These are phyloP conservation scores for Pittosporum tobira DNA, from an alignment of 129 eudicot genomes.

Conservation along the genomic window DNA sequence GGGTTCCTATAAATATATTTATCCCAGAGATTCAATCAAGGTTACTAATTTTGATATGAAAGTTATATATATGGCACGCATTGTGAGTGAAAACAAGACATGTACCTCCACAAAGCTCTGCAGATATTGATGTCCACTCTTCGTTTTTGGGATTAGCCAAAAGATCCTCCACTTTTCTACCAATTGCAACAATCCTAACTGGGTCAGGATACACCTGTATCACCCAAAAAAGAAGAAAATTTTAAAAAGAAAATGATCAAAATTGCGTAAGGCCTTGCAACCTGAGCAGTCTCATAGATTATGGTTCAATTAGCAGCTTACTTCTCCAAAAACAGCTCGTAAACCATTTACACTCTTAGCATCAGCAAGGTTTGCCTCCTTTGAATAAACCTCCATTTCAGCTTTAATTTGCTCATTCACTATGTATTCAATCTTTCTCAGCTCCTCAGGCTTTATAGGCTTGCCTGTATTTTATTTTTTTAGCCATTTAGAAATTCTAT, in stretches of 20 bases:
- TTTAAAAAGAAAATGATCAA: background rate
- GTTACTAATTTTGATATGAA: background rate
- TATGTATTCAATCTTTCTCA: slow-evolving; percentile 65
- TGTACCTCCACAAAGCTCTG: slow-evolving; percentile 91
- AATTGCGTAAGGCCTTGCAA: too few species aligned
- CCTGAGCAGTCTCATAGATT: too few species aligned
- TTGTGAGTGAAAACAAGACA: background rate
- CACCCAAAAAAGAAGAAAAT: background rate
- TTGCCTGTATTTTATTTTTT: slow-evolving; percentile 54
- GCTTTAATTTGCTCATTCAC: slow-evolving; percentile 89
- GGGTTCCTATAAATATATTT: slow-evolving; percentile 74
- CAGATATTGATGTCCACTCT: slow-evolving; percentile 72
- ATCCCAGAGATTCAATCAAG: background rate
- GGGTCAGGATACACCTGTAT: slow-evolving; percentile 92
- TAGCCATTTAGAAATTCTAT: slow-evolving; percentile 3
- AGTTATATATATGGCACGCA: background rate
- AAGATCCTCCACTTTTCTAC: slow-evolving; percentile 72
- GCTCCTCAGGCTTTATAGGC: slow-evolving; percentile 80
- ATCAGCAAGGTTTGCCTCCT: slow-evolving; percentile 76
- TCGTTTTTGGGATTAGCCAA: slow-evolving; percentile 68
- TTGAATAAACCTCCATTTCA: slow-evolving; percentile 71
- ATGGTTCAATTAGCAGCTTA: slow-evolving; percentile 15
- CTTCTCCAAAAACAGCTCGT: slow-evolving; percentile 98
- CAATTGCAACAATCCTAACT: slow-evolving; percentile 84
- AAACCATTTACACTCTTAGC: slow-evolving; percentile 75